phyloP scores from a whole-genome alignment of 2,329 filamentous ascomycete genomes.

The Fusarium humuli region DNA sequence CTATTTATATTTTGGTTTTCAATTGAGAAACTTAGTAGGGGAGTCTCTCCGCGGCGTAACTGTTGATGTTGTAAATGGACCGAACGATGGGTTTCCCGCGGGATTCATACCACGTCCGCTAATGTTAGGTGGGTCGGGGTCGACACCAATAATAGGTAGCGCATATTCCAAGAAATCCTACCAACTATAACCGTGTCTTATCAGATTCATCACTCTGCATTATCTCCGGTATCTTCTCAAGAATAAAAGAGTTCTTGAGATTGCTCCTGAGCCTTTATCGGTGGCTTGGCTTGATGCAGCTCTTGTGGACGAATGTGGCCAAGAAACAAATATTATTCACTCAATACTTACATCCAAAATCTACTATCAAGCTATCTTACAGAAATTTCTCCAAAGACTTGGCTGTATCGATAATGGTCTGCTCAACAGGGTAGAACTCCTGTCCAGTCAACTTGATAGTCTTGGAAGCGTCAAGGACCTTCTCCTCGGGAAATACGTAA shows the following conservation, averaged over 20 bases:
- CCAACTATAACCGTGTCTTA: neutral
- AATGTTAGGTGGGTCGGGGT: neutral
- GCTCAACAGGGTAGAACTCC: constrained; percentile 31
- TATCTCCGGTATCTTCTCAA: too few species aligned
- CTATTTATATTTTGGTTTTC: neutral
- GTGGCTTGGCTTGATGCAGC: neutral
- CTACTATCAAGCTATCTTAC: neutral
- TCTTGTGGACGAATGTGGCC: neutral
- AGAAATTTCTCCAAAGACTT: constrained; percentile 39
- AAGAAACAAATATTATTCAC: neutral
- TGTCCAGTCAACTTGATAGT: constrained; percentile 31
- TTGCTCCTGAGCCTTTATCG: too few species aligned
- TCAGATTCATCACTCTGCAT: too few species aligned
- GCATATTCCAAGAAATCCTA: neutral
- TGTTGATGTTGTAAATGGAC: neutral
- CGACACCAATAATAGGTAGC: neutral
- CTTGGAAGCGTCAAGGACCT: constrained; percentile 38
- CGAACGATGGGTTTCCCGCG: neutral
- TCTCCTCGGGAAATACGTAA: constrained; percentile 22
- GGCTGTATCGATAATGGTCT: constrained; percentile 41
- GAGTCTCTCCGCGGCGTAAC: neutral
- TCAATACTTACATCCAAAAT: too few species aligned
- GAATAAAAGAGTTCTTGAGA: too few species aligned
- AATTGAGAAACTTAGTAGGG: neutral
- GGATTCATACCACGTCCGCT: neutral